Percentiles rank a stretch among this genome's conserved stretches.
These are phyloP conservation scores for Creolimax fragrantissima DNA, from an alignment of 78 protist species.

Conservation along the genomic window DNA sequence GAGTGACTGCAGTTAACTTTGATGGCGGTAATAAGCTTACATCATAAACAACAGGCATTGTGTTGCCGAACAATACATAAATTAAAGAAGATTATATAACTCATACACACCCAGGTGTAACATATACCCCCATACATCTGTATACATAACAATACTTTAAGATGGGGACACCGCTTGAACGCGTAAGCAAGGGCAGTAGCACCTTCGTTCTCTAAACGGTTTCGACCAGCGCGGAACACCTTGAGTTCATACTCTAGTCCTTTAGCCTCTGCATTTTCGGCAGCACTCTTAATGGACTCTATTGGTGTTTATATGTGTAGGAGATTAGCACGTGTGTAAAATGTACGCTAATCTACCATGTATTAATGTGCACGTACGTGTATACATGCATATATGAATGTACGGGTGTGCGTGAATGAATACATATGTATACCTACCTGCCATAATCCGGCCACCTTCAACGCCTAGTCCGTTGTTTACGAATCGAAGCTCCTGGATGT, in stretches of 20 bases:
- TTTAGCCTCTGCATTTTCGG: not conserved
- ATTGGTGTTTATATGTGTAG: not conserved
- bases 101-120: too few relatives aligned
- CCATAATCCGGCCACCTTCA: not conserved
- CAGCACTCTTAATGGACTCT: not conserved
- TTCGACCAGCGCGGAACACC: not conserved
- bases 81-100: too few relatives aligned
- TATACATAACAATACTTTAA: not conserved
- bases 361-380: not conserved
- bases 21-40: too few relatives aligned
- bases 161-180: not conserved
- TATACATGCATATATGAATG: not conserved
- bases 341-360: not conserved
- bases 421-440: not conserved
- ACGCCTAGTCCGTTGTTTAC: slow-evolving; percentile 17
- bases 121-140: not conserved
- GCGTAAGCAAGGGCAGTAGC: not conserved
- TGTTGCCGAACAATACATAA: too few relatives aligned
- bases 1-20: too few relatives aligned
- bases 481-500: not conserved
- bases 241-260: not conserved
- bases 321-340: not conserved
- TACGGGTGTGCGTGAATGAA: too few relatives aligned
- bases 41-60: too few relatives aligned
- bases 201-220: not conserved